Base-by-base conservation (phyloP, 495 filamentous ascomycete species). In the Astrocystis sublimbata region DNA sequence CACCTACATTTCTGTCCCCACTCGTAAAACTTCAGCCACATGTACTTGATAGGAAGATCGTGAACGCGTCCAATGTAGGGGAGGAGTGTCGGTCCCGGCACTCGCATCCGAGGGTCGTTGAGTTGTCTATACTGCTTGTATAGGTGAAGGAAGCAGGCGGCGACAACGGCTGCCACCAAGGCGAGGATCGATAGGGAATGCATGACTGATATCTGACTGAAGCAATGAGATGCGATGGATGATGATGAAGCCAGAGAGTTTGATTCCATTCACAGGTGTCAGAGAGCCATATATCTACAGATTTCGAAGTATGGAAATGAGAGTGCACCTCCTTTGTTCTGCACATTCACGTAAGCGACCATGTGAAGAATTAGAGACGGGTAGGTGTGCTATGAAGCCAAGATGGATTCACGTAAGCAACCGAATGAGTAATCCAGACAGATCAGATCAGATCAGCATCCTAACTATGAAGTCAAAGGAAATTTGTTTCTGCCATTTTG, bases 21-120 rank as follows among this genome's bases (percentile, higher is more conserved):
- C 58, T 83, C 77, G 60, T 81, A 75, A 58, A 82, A 78, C 68
- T 82, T 81, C 41, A 78, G 52, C 80, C 80, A 82, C 71, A 76
- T 81, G 61, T 65, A 74, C 15, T 78, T 57, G 53, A 77, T 78
- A 4, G 79, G 78, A 1, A 82, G 65, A 50, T 82, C 80, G 41
- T 80, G 76, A 49, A 82, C 66, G 1, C 79, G 71, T 6, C 80
- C 80, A 33, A 82, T 45, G 42, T 75, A 75, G 0, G 78, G 79
- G 19, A 73, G 28, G 19, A 72, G 66, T 9, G 68, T 76, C 24
- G 77, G 77, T 0, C 77, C 77, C 0, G 77, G 77, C 12, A 68
- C 51, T 28, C 61, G n/a, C n/a, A n/a, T 68, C 8, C 63, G 63
- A 7, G 71, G 70, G 26, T 66, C 60, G 61, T 78, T 78, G 12